Conservation (phyloP, 345 rosid genomes). For the Camelina sativa region DNA sequence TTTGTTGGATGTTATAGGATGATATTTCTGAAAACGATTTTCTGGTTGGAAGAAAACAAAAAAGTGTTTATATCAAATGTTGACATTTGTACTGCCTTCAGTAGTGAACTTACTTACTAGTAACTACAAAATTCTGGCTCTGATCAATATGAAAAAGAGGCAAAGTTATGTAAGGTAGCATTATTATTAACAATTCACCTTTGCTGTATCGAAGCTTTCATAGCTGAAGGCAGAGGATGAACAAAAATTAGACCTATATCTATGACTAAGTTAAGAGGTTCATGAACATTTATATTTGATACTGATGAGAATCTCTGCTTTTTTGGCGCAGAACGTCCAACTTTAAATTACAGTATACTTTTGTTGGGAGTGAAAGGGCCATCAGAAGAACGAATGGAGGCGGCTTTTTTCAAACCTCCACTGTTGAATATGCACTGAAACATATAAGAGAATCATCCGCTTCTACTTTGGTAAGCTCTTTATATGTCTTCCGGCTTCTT, state of each 20-base stretch:
- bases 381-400: conserved; percentile 92
- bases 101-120: neutral
- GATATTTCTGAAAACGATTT: neutral
- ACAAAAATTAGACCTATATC: too few species aligned
- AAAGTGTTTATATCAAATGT: neutral
- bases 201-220: neutral
- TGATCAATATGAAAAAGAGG: too few species aligned
- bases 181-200: neutral
- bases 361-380: conserved; percentile 74
- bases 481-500: neutral
- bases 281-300: conserved; percentile 1
- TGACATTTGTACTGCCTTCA: conserved; percentile 12
- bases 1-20: conserved; percentile 1
- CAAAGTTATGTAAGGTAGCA: neutral
- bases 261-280: conserved; percentile 21
- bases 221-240: neutral
- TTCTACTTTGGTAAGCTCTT: conserved; percentile 62
- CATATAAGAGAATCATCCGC: conserved; percentile 78
- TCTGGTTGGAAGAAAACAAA: neutral
- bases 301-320: conserved; percentile 20
- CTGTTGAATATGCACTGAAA: conserved; percentile 84
- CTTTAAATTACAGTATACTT: conserved; percentile 55
- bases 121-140: neutral
- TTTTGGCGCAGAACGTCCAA: conserved; percentile 48
- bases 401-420: conserved; percentile 90